Evolutionary conservation across 164 flowering plant species (phyloP), one percentile per base, ranked within the genome.

Genomic region (Vitis rupestris): DNA sequence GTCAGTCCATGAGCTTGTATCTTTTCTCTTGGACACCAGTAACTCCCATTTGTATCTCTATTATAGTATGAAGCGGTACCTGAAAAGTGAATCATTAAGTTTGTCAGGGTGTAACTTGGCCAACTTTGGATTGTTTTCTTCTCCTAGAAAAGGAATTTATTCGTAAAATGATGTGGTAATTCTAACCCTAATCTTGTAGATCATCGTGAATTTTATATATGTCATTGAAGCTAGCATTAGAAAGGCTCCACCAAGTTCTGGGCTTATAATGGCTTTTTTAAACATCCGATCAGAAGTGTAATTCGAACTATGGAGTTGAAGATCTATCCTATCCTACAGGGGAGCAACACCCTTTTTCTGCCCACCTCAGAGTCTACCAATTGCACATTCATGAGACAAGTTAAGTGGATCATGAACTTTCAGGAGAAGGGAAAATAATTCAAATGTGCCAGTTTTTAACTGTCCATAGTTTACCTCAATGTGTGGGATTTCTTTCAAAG

Each of bases 21-120:
- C 98, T 70, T 73, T 93, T 95, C 81, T 95, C 99, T 72, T 93
- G 97, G 31, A 95, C 97, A 4, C 99, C 99, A 1, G 92, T 83
- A 10, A 93, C 98, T 51, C 99, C 99, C 99, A 95, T 95, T 72
- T 95, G 94, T 74, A 95, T 95, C 86, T 95, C 99, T 54, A 95
- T 89, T 59, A 95, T 93, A 3, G 99, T 95, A 72, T 95, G 99
- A 65, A 93, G 91, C 3, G 99, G 99, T 66, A 91, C 81, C 99
- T 95, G 88, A 68, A 81, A 79, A 37, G 59, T 2, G 15, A 3
- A 30, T 37, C 1, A 1, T 10, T 17, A 30, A 50, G 37, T 8
- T 8, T 30, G 54, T 53, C 44, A 65, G 31, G 9, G 50, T 19
- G 47, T 23, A 27, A 30, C 29, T 17, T 61, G 16, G n/a, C 4